Conservation (phyloP, 768 basidiomycete species). For the Trametes elegans region DNA sequence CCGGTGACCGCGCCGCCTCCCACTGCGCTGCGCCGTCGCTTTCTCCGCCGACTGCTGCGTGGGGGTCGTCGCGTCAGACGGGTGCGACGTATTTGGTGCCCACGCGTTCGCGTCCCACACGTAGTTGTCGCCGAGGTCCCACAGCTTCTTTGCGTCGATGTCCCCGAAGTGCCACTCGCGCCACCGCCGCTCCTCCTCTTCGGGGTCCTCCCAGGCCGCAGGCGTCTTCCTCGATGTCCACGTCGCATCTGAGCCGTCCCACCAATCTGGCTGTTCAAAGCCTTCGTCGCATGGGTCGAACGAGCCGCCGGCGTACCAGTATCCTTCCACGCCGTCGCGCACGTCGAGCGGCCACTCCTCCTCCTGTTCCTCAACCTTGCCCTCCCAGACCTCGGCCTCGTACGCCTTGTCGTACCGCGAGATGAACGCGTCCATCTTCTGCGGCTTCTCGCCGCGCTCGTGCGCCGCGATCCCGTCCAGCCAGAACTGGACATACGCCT, state of each 20-base stretch:
- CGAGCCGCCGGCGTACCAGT: constrained; percentile 4
- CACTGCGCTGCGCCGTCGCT: constrained; percentile 1
- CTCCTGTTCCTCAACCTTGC: background rate
- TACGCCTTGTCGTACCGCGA: constrained; percentile 37
- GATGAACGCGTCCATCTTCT: constrained; percentile 45
- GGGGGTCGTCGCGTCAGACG: constrained; percentile 1
- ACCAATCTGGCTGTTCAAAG: too few relatives aligned
- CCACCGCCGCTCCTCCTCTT: too few relatives aligned
- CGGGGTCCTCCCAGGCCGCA: too few relatives aligned
- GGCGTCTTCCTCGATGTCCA: too few relatives aligned
- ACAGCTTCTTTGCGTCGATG: too few relatives aligned
- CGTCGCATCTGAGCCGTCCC: too few relatives aligned
- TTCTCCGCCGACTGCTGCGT: background rate
- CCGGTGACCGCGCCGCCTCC: background rate
- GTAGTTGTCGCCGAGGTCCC: too few relatives aligned
- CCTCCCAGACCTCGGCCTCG: constrained; percentile 21
- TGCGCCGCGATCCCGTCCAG: constrained; percentile 46
- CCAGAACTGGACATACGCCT: constrained; percentile 55
- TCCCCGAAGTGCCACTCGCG: too few relatives aligned
- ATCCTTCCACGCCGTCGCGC: background rate
- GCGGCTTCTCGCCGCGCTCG: constrained; percentile 39
- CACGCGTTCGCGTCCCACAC: background rate
- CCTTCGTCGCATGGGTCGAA: constrained; percentile 9
- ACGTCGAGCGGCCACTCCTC: constrained; percentile 2
- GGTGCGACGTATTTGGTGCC: background rate